Evolutionary conservation across 1,139 yeast genomes (phyloP), one percentile per base, ranked within the genome.

Genomic region (Yamadazyma epiphylla): DNA sequence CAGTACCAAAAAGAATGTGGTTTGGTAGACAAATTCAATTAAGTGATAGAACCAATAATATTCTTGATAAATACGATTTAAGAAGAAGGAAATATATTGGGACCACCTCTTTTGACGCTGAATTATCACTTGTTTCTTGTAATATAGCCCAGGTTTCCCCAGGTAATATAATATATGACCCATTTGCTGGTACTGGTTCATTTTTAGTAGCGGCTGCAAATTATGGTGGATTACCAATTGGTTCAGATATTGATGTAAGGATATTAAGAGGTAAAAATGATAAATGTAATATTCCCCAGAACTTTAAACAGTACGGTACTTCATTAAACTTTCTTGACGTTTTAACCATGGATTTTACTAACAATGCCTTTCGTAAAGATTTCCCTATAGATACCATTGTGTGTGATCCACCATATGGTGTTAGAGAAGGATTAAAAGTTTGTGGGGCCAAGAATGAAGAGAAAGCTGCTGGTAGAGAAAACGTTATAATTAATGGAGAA

Each of bases 381-480:
- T 60, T 91, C 25, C 56, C 50, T 22, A 70, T 94, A 12, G 96
- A 91, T 48, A 73, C 88, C 1, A 88, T 91, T 10, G 76, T 91
- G 2, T 89, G 96, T 51, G 99, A 91, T 55, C 98, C 98, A 2
- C 99, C 99, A 0, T 91, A 91, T 53, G 99, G 98, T 3, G 94
- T 91, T 1, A 70, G 99, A 46, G 99, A 94, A 54, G 96, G 97
- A 1, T 73, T 94, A 28, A 86, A 87, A 50, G 96, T 89, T 0
- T 76, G 94, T 36, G 98, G 99, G 2, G 85, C 95, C 2, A 78
- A 74, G 41, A 72, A 85, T 45, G 74, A 70, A 14, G 67, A 59
- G 29, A 64, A 63, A 41, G 73, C 73, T 4, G 60, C 55, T 2
- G 94, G 91, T 0, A 74, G 85, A 45, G 94, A 85, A 49, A 62